Evolutionary conservation across 352 stramenopile genomes (phyloP), one percentile per base, ranked within the genome.

Genomic region (Pythium brachiatum): DNA sequence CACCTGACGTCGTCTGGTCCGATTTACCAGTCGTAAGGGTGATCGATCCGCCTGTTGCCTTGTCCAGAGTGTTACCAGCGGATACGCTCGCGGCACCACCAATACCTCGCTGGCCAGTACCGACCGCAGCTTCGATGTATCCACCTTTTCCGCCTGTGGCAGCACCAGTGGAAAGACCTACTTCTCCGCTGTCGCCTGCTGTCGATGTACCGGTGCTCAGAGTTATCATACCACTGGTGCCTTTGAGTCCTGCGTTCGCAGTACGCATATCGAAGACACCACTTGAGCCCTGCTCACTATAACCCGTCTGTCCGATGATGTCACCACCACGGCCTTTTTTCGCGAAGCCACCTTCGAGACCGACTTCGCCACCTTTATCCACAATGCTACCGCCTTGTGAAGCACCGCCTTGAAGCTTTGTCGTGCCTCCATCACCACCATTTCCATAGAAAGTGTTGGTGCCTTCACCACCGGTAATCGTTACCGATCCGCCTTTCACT

Each of bases 361-460:
- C 69, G 15, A 96, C 58, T 34, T 76, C 64, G 43, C 93, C 94
- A 27, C 94, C 94, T 53, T 79, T 68, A 57, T 94, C 78, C 53
- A 66, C 48, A 54, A 70, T 46, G 31, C 63, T 86, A 18, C 77
- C 78, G 29, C 93, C 87, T 74, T 97, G 69, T 26, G 83, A 86
- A 43, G 79, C 81, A 57, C 94, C 92, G 58, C 89, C 90, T 62
- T 77, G 80, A 27, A 98, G 44, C 9, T 87, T 79, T 15, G 98
- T 74, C n/a, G 81, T 68, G 34, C 92, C 94, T n/a, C 93, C 92
- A 60, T 88, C 78, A 21, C 92, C 92, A 48, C 91, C 90, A 64
- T 94, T 81, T 2, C 72, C 83, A 55, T 82, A 92, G 63, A 79
- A 75, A 38, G 60, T 69, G 31, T 75, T 88, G 2, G 72, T 69